Evolutionary conservation across 225 moss, liverwort and hornwort species (phyloP).

Genomic region (Physcomitrellopsis africana): DNA sequence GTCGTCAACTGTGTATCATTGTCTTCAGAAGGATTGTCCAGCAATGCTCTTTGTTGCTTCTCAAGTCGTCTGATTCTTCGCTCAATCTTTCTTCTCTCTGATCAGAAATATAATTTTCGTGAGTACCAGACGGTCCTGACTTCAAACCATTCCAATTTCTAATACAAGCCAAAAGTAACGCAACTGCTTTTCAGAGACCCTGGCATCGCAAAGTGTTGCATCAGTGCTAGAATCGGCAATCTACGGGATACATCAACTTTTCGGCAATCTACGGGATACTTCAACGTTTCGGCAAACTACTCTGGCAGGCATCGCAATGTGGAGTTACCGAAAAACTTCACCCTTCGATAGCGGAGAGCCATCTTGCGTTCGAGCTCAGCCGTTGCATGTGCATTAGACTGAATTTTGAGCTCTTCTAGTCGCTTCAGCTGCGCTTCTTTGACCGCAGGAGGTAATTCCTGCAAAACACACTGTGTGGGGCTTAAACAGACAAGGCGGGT

Average conservation of each 20-base stretch:
- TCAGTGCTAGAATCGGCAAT: not conserved
- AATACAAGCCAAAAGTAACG: not conserved
- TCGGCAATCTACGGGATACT: not conserved
- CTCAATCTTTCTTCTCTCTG: constrained; percentile 99
- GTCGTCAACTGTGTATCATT: constrained; percentile 48
- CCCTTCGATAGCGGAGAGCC: constrained; percentile 88
- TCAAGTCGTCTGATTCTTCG: constrained; percentile 87
- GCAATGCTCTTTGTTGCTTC: constrained; percentile 88
- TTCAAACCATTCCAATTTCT: not conserved
- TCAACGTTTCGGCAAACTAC: not conserved
- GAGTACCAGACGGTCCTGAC: constrained; percentile 7
- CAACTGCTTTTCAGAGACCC: not conserved
- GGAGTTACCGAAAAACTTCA: constrained; percentile 89
- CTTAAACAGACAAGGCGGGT: not conserved
- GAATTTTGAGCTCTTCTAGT: constrained; percentile 87
- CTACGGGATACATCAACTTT: not conserved
- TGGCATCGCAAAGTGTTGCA: not conserved
- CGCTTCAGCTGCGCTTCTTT: constrained; percentile 95
- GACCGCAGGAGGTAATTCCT: constrained; percentile 88
- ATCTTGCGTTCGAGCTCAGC: constrained; percentile 96
- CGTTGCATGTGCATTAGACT: constrained; percentile 82
- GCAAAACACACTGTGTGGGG: constrained; percentile 34
- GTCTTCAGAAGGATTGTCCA: constrained; percentile 68
- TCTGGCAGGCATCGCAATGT: not conserved
- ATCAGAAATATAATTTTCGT: not conserved